These are phyloP conservation scores for Penicillium sp. DNA, from an alignment of 2,329 filamentous ascomycete genomes.

Conservation along the genomic window DNA sequence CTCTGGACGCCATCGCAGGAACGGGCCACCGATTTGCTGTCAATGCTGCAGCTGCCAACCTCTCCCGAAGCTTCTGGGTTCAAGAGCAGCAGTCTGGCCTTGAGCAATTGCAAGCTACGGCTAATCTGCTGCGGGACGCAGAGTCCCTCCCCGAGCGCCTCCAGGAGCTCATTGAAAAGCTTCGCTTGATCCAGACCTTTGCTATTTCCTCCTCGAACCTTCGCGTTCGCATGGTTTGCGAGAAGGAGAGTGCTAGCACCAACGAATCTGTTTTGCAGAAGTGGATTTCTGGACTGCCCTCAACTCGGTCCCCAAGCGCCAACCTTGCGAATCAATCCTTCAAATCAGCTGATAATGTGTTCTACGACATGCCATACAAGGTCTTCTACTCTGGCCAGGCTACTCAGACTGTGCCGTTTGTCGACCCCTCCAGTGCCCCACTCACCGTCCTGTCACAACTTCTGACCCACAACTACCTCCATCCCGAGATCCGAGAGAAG, in stretches of 20 bases:
- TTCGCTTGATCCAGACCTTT: constrained; percentile 79
- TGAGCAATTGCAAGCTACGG: constrained; percentile 80
- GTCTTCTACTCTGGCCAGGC: constrained; percentile 90
- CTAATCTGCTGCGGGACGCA: constrained; percentile 65
- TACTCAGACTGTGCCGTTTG: constrained; percentile 79
- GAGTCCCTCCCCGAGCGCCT: constrained; percentile 66
- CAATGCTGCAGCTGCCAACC: constrained; percentile 73
- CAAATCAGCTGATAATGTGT: constrained; percentile 60
- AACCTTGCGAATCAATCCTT: constrained; percentile 25
- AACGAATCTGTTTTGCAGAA: constrained; percentile 69
- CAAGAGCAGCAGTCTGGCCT: constrained; percentile 86
- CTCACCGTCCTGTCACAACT: constrained; percentile 87
- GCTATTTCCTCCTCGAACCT: constrained; percentile 66
- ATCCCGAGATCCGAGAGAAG: constrained; percentile 97
- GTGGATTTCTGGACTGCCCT: constrained; percentile 65
- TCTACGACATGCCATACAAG: constrained; percentile 94
- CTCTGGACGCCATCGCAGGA: constrained; percentile 86
- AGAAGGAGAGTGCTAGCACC: constrained; percentile 62
- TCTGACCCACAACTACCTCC: constrained; percentile 91
- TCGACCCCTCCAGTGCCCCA: constrained; percentile 67
- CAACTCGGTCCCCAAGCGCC: constrained; percentile 39
- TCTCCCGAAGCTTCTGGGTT: constrained; percentile 68
- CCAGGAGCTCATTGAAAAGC: constrained; percentile 70
- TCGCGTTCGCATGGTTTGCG: constrained; percentile 82
- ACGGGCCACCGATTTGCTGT: constrained; percentile 85